A percentile compares a stretch with the other conserved stretches of the same genome.
Evolutionary conservation across 306 rosid genomes (phyloP).

Genomic region (Lotus japonicus): DNA sequence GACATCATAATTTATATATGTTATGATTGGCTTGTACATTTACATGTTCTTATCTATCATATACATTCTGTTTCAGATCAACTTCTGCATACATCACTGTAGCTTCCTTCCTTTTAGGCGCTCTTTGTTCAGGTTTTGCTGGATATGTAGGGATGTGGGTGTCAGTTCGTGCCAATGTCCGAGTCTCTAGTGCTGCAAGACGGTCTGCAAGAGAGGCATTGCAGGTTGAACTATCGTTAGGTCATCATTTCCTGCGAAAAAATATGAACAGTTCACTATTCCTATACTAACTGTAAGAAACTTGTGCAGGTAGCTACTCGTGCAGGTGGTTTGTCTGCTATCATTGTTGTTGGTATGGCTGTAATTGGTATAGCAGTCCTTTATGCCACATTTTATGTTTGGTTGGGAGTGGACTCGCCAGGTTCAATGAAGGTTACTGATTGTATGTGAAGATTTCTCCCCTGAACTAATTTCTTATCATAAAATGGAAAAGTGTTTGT

Average conservation of each 20-base stretch:
- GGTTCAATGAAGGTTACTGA: conserved; percentile 96
- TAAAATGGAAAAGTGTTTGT: neutral
- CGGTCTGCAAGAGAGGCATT: conserved; percentile 98
- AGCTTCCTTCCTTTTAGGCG: conserved; percentile 92
- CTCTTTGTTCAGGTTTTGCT: conserved; percentile 90
- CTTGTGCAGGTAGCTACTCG: conserved; percentile 90
- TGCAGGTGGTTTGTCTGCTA: conserved; percentile 97
- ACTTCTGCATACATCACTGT: conserved; percentile 87
- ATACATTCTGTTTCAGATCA: conserved; percentile 60
- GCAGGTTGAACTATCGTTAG: conserved; percentile 59
- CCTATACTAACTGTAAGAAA: conserved; percentile 27
- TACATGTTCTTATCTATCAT: conserved; percentile 18
- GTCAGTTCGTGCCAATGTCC: conserved; percentile 97
- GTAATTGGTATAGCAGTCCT: conserved; percentile 87
- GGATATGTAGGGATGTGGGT: conserved; percentile 99
- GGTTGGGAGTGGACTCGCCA: conserved; percentile 85
- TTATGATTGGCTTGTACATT: neutral
- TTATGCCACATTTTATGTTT: conserved; percentile 89
- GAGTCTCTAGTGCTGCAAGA: conserved; percentile 98
- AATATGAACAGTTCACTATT: conserved; percentile 17
- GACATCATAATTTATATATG: conserved; percentile 18
- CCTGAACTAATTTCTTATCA: conserved; percentile 18
- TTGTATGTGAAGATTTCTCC: conserved; percentile 62
- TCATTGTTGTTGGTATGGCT: conserved; percentile 98
- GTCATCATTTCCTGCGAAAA: conserved; percentile 13